Conservation (phyloP, 148 eudicot genomes). For the Rhododendron williamsianum region DNA sequence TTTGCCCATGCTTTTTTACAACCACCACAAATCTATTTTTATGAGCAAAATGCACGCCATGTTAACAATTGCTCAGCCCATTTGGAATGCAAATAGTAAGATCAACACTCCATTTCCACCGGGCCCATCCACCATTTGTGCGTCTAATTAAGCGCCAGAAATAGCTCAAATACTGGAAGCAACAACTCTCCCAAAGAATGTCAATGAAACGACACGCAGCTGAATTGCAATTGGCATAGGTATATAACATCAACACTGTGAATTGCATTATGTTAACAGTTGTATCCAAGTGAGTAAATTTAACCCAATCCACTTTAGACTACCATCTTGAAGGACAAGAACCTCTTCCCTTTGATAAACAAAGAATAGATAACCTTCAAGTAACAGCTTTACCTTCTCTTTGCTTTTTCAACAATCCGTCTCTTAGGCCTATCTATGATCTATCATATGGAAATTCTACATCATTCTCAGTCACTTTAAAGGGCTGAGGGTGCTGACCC, state of each 20-base stretch:
- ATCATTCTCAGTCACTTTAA: constrained; percentile 75
- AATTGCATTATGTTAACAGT: background rate
- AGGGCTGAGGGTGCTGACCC: constrained; percentile 71
- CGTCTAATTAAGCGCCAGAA: background rate
- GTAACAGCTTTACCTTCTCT: constrained; percentile 15
- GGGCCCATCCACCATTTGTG: background rate
- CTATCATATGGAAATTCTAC: constrained; percentile 60
- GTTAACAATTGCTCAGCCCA: background rate
- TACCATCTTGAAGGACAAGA: background rate
- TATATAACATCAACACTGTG: background rate
- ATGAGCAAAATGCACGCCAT: background rate
- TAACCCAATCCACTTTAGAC: background rate
- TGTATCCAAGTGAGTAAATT: background rate
- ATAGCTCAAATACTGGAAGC: background rate
- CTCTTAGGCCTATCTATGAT: constrained; percentile 23
- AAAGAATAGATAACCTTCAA: background rate
- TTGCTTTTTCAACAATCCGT: constrained; percentile 29
- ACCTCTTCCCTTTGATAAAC: background rate
- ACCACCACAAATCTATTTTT: background rate
- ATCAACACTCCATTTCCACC: background rate
- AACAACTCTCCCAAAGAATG: background rate
- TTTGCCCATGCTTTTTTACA: background rate
- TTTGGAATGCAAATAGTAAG: background rate
- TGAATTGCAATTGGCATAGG: background rate
- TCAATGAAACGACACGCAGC: background rate